A percentile compares a stretch with the other conserved stretches of the same genome.
Conservation (phyloP, 2,329 filamentous ascomycete species). For the Dothideomycetes sp. region DNA sequence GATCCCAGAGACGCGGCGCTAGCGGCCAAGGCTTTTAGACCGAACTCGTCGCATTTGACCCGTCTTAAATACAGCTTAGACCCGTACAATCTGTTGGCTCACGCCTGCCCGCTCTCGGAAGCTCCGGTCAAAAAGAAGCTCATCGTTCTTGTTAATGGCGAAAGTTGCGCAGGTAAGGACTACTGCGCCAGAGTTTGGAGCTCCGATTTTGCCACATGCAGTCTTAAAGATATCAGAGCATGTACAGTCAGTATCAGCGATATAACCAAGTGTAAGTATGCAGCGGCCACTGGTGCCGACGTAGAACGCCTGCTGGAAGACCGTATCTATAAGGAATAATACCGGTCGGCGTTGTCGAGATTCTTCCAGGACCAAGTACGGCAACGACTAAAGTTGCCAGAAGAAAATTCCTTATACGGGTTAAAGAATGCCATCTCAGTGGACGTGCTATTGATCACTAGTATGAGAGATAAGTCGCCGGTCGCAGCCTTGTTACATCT, state of each 20-base stretch:
- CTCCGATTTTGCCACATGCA: conserved; percentile 28
- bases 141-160: conserved; percentile 49
- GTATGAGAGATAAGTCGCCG: conserved; percentile 53
- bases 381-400: conserved; percentile 37
- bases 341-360: conserved; percentile 42
- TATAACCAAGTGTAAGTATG: conserved; percentile 49
- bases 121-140: conserved; percentile 33
- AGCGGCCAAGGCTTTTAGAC: conserved; percentile 48
- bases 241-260: conserved; percentile 49
- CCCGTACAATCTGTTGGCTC: conserved; percentile 33
- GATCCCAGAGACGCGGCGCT: conserved; percentile 49
- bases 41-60: conserved; percentile 42
- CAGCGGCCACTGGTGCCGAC: conserved; percentile 40
- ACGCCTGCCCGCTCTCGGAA: conserved; percentile 44
- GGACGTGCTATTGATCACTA: conserved; percentile 53
- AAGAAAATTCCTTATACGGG: conserved; percentile 43
- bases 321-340: conserved; percentile 53
- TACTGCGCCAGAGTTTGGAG: conserved; percentile 48
- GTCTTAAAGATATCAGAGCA: conserved; percentile 27
- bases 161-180: conserved; percentile 51
- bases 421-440: conserved; percentile 34
- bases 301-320: conserved; percentile 41
- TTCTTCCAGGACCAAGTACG: conserved; percentile 43
- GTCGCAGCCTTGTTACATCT: conserved; percentile 46
- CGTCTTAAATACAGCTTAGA: conserved; percentile 43